Conservation (phyloP, 1,284 basidiomycete species). For the Phellopilus nigrolimitatus region DNA sequence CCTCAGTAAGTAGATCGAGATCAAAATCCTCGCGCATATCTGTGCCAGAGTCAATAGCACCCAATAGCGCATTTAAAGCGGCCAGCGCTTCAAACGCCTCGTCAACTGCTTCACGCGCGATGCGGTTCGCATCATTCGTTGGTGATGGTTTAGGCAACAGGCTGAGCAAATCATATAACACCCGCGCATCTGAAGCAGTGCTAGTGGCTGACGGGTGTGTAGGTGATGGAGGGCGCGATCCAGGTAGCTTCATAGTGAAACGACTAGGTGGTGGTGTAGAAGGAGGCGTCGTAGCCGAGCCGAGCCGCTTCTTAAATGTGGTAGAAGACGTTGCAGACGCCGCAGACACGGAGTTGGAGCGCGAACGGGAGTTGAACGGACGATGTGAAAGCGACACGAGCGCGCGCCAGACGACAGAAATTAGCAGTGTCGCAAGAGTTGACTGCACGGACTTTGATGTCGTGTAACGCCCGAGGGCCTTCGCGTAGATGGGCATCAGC, state of each 20-base stretch:
- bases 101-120: conserved; percentile 71
- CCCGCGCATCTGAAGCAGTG: conserved; percentile 52
- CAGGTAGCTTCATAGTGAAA: conserved; percentile 63
- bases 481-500: conserved; percentile 55
- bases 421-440: conserved; percentile 60
- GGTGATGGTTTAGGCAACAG: conserved; percentile 56
- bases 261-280: conserved; percentile 52
- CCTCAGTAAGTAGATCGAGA: conserved; percentile 43
- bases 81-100: conserved; percentile 65
- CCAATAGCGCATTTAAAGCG: conserved; percentile 52
- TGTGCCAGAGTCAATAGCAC: conserved; percentile 35
- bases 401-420: conserved; percentile 66
- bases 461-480: conserved; percentile 53
- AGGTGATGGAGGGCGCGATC: conserved; percentile 64
- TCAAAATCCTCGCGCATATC: conserved; percentile 38
- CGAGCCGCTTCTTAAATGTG: conserved; percentile 37
- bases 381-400: conserved; percentile 66
- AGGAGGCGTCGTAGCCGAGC: conserved; percentile 44
- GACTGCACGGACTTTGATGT: conserved; percentile 48
- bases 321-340: conserved; percentile 23
- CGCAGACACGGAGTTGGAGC: conserved; percentile 36
- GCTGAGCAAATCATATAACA: conserved; percentile 53
- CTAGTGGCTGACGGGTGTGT: conserved; percentile 33
- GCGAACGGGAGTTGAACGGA: conserved; percentile 36
- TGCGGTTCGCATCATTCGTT: conserved; percentile 38